phyloP scores from a whole-genome alignment of 805 yeast species.

The Blastobotrys terrestris region DNA sequence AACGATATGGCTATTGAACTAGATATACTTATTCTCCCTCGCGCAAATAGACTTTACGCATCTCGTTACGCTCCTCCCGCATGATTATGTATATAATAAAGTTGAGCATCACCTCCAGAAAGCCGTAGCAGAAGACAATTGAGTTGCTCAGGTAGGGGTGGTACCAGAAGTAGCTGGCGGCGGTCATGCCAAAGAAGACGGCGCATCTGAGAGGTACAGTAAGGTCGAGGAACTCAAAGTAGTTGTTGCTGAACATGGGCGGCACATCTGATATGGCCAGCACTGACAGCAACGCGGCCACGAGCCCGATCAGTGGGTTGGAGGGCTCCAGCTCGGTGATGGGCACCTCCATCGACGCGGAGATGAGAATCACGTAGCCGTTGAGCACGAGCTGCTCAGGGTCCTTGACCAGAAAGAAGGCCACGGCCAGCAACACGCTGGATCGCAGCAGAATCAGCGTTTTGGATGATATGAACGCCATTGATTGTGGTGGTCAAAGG shows the following conservation, averaged over 20 bases:
- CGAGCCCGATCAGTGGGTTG: slow-evolving; percentile 24
- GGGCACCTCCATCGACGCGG: slow-evolving; percentile 21
- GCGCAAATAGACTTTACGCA: background rate
- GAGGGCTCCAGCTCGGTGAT: slow-evolving; percentile 14
- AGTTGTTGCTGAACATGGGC: slow-evolving; percentile 20
- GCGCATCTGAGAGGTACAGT: slow-evolving; percentile 27
- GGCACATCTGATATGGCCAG: slow-evolving; percentile 26
- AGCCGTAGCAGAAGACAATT: slow-evolving; percentile 27
- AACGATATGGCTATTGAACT: too few relatives aligned
- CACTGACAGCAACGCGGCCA: slow-evolving; percentile 22
- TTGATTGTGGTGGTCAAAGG: too few relatives aligned
- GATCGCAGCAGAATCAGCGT: slow-evolving; percentile 22
- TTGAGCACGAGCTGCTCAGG: slow-evolving; percentile 25
- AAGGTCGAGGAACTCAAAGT: slow-evolving; percentile 20
- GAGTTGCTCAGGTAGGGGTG: slow-evolving; percentile 23
- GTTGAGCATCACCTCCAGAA: slow-evolving; percentile 28
- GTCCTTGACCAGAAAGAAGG: slow-evolving; percentile 25
- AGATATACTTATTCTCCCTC: too few relatives aligned
- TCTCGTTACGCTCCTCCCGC: slow-evolving; percentile 33
- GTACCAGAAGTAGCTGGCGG: slow-evolving; percentile 18
- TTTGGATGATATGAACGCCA: slow-evolving; percentile 17
- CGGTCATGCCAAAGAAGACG: slow-evolving; percentile 22
- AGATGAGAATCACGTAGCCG: slow-evolving; percentile 23
- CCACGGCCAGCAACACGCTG: slow-evolving; percentile 22
- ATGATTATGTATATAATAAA: slow-evolving; percentile 26